Percentiles rank a stretch among this genome's conserved stretches.
phyloP scores from a whole-genome alignment of 2,329 filamentous ascomycete genomes.

The Lasiodiplodia hormozganensis region DNA sequence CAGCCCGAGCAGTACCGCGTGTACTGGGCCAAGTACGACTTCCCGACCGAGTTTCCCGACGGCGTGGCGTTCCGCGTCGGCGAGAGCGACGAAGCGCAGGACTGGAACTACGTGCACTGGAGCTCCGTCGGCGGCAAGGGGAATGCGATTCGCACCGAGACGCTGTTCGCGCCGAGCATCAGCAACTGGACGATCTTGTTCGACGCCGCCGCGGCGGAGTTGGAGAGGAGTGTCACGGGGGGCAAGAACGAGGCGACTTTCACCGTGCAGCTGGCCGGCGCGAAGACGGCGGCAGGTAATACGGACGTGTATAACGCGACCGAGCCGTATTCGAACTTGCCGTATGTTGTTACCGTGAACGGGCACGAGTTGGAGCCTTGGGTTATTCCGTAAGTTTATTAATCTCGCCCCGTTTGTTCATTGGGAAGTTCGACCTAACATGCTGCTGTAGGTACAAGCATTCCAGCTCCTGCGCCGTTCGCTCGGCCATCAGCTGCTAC shows the following conservation, averaged over 20 bases:
- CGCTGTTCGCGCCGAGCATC: constrained; percentile 54
- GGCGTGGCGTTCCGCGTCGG: constrained; percentile 66
- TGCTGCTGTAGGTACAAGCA: constrained; percentile 57
- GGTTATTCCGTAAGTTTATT: constrained; percentile 60
- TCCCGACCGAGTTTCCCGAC: constrained; percentile 63
- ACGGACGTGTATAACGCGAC: constrained; percentile 64
- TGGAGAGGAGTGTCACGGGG: constrained; percentile 35
- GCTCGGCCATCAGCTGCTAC: constrained; percentile 68
- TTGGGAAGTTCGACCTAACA: background rate
- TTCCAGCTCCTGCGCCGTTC: constrained; percentile 65
- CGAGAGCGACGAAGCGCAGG: constrained; percentile 54
- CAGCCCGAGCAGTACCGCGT: constrained; percentile 65
- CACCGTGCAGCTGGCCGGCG: constrained; percentile 68
- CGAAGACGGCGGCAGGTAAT: constrained; percentile 68
- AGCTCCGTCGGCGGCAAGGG: constrained; percentile 65
- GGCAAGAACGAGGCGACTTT: constrained; percentile 59
- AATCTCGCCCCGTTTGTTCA: background rate
- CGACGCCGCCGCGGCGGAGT: constrained; percentile 52
- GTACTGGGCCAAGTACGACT: constrained; percentile 69
- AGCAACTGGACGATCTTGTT: constrained; percentile 69
- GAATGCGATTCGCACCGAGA: constrained; percentile 54
- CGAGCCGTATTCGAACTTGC: constrained; percentile 61
- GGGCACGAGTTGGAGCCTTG: constrained; percentile 56
- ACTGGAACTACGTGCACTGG: constrained; percentile 72
- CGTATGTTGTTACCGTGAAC: constrained; percentile 59